Evolutionary conservation across 2,329 filamentous ascomycete genomes (phyloP).

Genomic region (Biscogniauxia mediterranea): DNA sequence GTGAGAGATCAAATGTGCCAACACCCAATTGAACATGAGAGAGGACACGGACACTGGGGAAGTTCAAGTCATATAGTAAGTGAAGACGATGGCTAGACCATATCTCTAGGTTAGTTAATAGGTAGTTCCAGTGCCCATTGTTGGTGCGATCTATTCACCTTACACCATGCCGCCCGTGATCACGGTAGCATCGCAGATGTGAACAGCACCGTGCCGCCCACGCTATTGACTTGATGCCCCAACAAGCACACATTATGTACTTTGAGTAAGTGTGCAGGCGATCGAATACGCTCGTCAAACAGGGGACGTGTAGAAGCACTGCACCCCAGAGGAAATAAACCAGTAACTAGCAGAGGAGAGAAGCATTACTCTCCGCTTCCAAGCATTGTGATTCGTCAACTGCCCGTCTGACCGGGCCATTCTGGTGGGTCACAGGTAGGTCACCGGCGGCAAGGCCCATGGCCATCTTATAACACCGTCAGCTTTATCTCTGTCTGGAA

Average conservation of each 20-base stretch:
- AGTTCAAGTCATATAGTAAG: slow-evolving; percentile 18
- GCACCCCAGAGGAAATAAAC: slow-evolving; percentile 12
- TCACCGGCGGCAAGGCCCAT: slow-evolving; percentile 24
- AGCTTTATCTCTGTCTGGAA: slow-evolving; percentile 2
- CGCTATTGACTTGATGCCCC: neutral
- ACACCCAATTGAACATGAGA: slow-evolving; percentile 7
- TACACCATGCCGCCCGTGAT: neutral
- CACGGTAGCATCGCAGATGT: neutral
- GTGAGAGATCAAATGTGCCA: slow-evolving; percentile 11
- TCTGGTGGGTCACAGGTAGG: slow-evolving; percentile 19
- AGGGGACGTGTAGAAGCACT: neutral
- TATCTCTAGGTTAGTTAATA: neutral
- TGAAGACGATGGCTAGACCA: neutral
- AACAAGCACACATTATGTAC: neutral
- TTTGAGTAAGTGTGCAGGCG: neutral
- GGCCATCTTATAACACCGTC: slow-evolving; percentile 9
- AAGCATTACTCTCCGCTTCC: slow-evolving; percentile 3
- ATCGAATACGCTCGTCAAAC: neutral
- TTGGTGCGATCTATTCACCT: slow-evolving; percentile 2
- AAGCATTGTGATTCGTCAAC: slow-evolving; percentile 25
- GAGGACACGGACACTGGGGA: slow-evolving; percentile 4
- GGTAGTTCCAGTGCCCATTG: neutral
- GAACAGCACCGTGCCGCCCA: neutral
- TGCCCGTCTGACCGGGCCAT: neutral
- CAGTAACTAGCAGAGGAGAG: slow-evolving; percentile 9